Conservation (phyloP, 164 flowering plant genomes). For the Sextonia rubra region DNA sequence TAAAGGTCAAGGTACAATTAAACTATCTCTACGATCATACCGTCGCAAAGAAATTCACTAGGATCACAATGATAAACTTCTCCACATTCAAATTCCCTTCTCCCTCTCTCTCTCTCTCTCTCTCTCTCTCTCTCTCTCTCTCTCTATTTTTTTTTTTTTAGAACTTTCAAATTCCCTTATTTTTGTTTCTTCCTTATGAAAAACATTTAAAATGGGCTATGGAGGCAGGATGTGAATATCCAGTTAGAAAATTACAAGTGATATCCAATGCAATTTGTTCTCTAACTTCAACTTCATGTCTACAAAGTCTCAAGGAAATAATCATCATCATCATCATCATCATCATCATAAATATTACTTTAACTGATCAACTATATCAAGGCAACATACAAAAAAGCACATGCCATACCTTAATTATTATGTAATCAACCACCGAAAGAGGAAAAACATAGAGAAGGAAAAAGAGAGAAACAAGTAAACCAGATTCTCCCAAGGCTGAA, state of each 20-base stretch:
- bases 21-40: no score
- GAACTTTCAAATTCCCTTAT: no score
- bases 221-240: no score
- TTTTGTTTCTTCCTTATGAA: no score
- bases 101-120: no score
- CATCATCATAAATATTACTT: not conserved
- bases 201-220: no score
- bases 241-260: not conserved
- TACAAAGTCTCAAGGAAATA: not conserved
- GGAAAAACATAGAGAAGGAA: not conserved
- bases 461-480: not conserved
- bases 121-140: no score
- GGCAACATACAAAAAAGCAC: not conserved
- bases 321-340: not conserved
- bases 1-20: no score
- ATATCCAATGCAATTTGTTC: not conserved
- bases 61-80: not conserved
- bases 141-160: no score
- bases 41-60: no score
- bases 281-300: not conserved
- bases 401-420: not conserved
- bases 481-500: not conserved
- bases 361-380: not conserved
- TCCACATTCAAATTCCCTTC: no score
- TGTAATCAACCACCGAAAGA: not conserved